These are phyloP conservation scores for Yarrowia alimentaria DNA, from an alignment of 805 yeast species.

Conservation along the genomic window DNA sequence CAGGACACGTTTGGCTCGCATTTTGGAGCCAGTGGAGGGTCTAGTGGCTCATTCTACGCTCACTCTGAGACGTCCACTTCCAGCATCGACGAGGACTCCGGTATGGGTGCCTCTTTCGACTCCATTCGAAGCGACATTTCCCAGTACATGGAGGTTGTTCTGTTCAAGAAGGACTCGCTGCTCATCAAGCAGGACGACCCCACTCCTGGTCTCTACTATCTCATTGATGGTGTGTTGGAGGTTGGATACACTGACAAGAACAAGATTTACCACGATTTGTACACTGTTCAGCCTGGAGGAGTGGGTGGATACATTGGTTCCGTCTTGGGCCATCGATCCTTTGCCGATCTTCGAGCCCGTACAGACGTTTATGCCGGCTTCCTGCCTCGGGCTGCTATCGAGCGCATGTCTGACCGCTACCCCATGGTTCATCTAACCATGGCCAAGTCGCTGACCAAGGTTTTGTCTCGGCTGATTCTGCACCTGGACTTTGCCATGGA, in stretches of 20 bases:
- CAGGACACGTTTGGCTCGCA: neutral
- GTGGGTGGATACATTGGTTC: constrained; percentile 85
- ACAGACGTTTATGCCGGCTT: constrained; percentile 68
- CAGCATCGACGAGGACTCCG: constrained; percentile 30
- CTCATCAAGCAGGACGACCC: constrained; percentile 63
- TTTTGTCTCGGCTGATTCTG: constrained; percentile 63
- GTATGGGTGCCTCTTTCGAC: constrained; percentile 35
- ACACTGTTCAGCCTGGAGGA: constrained; percentile 70
- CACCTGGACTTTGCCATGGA: constrained; percentile 88
- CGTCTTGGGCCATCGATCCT: constrained; percentile 72
- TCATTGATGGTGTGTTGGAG: constrained; percentile 74
- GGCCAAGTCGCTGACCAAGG: constrained; percentile 68
- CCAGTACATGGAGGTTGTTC: constrained; percentile 55
- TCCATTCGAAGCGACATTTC: constrained; percentile 32
- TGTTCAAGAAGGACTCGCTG: constrained; percentile 51
- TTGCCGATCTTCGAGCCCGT: constrained; percentile 65
- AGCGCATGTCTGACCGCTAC: constrained; percentile 66
- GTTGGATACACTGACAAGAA: constrained; percentile 49
- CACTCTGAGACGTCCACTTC: constrained; percentile 14
- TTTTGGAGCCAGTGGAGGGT: neutral
- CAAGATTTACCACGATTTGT: constrained; percentile 40
- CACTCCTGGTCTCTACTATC: constrained; percentile 74
- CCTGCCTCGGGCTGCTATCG: constrained; percentile 60
- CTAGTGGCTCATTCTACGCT: constrained; percentile 6
- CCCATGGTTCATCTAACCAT: constrained; percentile 74